These are phyloP conservation scores for Chlamydomonas eustigma DNA, from an alignment of 139 green algal species.

Conservation along the genomic window DNA sequence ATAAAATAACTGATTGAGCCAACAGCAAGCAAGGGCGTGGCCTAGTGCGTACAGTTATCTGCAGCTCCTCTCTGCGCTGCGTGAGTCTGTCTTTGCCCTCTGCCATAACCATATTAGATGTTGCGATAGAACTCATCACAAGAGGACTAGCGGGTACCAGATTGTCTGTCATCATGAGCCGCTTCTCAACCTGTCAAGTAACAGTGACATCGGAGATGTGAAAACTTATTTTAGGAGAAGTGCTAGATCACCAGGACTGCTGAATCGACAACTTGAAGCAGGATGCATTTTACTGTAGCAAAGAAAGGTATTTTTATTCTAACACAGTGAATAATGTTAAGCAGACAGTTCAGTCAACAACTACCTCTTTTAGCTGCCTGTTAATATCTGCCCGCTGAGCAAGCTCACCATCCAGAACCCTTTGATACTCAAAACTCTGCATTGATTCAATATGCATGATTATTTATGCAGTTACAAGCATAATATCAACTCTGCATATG, in stretches of 20 bases:
- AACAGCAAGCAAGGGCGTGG: no score
- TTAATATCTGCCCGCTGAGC: slow-evolving; percentile 43
- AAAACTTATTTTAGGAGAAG: not conserved
- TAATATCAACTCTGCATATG: not conserved
- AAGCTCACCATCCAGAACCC: slow-evolving; percentile 77
- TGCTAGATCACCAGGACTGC: no score
- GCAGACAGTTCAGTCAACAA: not conserved
- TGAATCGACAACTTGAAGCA: no score
- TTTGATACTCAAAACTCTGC: slow-evolving; percentile 43
- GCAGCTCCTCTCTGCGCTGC: not conserved
- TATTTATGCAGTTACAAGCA: not conserved
- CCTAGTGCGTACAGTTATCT: no score
- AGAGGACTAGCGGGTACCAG: slow-evolving; percentile 41
- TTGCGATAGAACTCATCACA: no score
- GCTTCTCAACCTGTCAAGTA: slow-evolving; percentile 55
- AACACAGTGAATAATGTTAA: no score
- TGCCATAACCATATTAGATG: not conserved
- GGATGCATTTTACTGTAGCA: no score
- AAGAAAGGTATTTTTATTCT: no score
- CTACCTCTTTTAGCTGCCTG: slow-evolving; percentile 21
- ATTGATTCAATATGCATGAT: not conserved
- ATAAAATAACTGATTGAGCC: no score
- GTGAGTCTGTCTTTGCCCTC: not conserved
- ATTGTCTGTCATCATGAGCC: slow-evolving; percentile 46
- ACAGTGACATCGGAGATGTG: not conserved